A percentile compares a stretch with the other conserved stretches of the same genome.
phyloP scores from a whole-genome alignment of 805 yeast genomes.

The Pichia exigua region DNA sequence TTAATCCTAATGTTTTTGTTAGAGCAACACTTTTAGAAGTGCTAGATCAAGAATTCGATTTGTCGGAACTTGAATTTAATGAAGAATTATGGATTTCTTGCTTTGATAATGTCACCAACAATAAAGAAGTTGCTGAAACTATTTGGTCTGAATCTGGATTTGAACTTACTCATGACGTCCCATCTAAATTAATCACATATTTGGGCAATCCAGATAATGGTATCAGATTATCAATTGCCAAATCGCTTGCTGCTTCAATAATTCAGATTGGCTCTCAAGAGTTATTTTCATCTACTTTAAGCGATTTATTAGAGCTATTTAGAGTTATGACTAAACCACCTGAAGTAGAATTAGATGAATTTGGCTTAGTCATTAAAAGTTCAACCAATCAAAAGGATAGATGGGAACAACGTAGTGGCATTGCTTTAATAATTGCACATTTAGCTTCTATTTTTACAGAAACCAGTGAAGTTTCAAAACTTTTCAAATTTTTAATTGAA shows the following conservation, averaged over 20 bases:
- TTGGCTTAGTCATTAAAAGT: conserved; percentile 65
- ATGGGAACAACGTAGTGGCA: conserved; percentile 82
- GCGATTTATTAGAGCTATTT: conserved; percentile 47
- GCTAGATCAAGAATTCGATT: conserved; percentile 73
- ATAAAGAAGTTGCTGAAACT: conserved; percentile 60
- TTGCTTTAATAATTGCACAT: conserved; percentile 58
- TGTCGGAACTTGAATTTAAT: conserved; percentile 33
- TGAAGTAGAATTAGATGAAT: conserved; percentile 68
- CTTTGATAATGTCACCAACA: conserved; percentile 62
- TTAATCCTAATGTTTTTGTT: conserved; percentile 62
- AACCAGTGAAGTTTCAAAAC: conserved; percentile 36
- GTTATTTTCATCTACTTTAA: conserved; percentile 30
- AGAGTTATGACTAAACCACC: conserved; percentile 60
- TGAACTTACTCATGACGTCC: conserved; percentile 35
- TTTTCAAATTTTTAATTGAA: conserved; percentile 53
- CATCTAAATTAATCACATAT: conserved; percentile 40
- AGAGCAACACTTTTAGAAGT: conserved; percentile 76
- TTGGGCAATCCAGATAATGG: conserved; percentile 55
- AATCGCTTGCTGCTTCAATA: conserved; percentile 56
- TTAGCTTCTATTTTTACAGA: conserved; percentile 41
- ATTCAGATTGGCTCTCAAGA: conserved; percentile 21
- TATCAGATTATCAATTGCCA: conserved; percentile 65
- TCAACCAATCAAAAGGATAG: conserved; percentile 57
- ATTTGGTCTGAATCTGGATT: conserved; percentile 79
- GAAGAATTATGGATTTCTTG: conserved; percentile 68